Conservation (phyloP, 1,284 basidiomycete species). For the Lignosus rhinocerotis region DNA sequence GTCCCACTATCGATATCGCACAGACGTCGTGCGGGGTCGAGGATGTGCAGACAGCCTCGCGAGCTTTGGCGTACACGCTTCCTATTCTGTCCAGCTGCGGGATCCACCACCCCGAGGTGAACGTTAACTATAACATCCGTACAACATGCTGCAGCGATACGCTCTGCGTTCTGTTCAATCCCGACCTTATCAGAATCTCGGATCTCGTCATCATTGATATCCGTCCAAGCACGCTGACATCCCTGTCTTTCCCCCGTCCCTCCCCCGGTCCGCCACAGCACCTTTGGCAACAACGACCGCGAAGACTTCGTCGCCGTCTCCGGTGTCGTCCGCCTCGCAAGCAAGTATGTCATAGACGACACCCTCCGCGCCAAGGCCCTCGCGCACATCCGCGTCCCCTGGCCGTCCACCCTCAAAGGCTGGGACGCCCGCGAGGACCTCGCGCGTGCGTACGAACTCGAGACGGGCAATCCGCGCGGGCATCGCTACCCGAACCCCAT, state of each 20-base stretch:
- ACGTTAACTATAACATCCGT: too few relatives aligned
- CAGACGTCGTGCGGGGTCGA: too few relatives aligned
- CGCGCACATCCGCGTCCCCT: conserved; percentile 55
- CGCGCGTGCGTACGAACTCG: conserved; percentile 39
- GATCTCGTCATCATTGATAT: neutral
- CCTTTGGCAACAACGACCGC: conserved; percentile 43
- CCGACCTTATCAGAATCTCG: too few relatives aligned
- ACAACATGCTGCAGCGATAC: too few relatives aligned
- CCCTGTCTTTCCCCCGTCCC: too few relatives aligned
- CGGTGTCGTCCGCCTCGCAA: conserved; percentile 62
- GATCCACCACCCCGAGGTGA: too few relatives aligned
- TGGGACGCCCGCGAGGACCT: conserved; percentile 68
- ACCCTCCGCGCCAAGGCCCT: conserved; percentile 58
- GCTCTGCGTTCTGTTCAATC: too few relatives aligned
- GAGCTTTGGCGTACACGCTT: too few relatives aligned
- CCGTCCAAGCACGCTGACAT: neutral
- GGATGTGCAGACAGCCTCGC: too few relatives aligned
- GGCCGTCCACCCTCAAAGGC: conserved; percentile 59
- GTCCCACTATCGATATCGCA: too few relatives aligned
- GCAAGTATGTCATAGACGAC: conserved; percentile 64
- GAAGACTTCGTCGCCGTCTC: conserved; percentile 58
- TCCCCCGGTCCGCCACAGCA: conserved; percentile 29
- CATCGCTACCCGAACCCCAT: conserved; percentile 31
- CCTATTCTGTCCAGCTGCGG: too few relatives aligned
- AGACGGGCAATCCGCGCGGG: conserved; percentile 30